Evolutionary conservation across 1,139 yeast genomes (phyloP), one percentile per base, ranked within the genome.

Genomic region (Groenewaldozyma auringiensis): DNA sequence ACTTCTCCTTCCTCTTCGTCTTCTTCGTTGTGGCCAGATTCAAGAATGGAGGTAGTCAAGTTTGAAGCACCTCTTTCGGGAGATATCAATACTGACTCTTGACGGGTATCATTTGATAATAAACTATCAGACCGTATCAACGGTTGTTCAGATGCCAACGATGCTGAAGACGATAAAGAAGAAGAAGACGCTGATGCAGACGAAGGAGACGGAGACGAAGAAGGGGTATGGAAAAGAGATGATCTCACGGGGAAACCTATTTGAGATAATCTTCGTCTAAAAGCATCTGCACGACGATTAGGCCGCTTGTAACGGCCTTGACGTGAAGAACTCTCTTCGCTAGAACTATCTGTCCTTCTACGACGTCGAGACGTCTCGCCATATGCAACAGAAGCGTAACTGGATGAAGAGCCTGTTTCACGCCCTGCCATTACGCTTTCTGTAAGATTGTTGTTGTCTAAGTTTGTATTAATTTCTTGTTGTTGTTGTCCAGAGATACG

Each of bases 141-240:
- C 6, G 29, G 29, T 8, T 25, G 29, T 11, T 11, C 9, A 8
- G 6, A 6, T n/a, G n/a, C n/a, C n/a, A n/a, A n/a, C 29, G 29
- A 25, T 8, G 22, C 8, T 11, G 16, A 3, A 4, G 31, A 18
- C 37, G 41, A 38, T 13, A 22, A 2, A 6, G 38, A 20, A 13
- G 44, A 21, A 4, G 40, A 36, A 41, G 34, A 13, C 9, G 44
- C 21, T 9, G 43, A 39, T 13, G 46, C 22, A 22, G 42, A 39
- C 4, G 42, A 40, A 13, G 43, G 18, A 21, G 37, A 44, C 4
- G 47, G 38, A 9, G 47, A 40, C 37, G 41, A 25, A 16, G 41
- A 40, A 2, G 44, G 27, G 33, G 27, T 40, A 17, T 42, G 32
- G 16, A 40, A 32, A 17, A 43, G 17, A 8, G 46, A 43, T 16